These are phyloP conservation scores for Crithidia sp. DNA, from an alignment of 208 protist genomes.

Conservation along the genomic window DNA sequence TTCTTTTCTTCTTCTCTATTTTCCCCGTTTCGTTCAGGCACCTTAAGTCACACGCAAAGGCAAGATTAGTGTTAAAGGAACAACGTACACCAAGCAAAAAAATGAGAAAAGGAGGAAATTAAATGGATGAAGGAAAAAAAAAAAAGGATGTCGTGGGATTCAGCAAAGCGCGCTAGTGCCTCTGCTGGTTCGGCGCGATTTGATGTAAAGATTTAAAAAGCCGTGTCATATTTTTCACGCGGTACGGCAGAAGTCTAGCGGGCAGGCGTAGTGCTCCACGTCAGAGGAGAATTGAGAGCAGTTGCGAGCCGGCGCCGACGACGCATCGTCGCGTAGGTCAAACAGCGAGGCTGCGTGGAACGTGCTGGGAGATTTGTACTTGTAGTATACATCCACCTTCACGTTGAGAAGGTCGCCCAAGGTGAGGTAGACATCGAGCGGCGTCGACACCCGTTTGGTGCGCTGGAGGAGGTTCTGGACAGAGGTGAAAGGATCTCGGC, in stretches of 20 bases:
- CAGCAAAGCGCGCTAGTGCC: too few relatives aligned
- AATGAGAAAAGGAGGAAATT: too few relatives aligned
- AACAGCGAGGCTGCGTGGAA: slow-evolving; percentile 45
- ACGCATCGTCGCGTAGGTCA: slow-evolving; percentile 22
- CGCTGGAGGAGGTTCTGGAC: slow-evolving; percentile 38
- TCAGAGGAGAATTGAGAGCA: slow-evolving; percentile 26
- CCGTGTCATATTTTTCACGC: neutral
- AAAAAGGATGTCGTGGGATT: too few relatives aligned
- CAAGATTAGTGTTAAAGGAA: too few relatives aligned
- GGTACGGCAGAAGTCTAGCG: slow-evolving; percentile 17
- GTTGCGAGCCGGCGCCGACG: neutral
- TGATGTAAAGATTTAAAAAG: neutral
- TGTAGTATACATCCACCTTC: slow-evolving; percentile 9
- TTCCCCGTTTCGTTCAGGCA: too few relatives aligned
- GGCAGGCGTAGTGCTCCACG: slow-evolving; percentile 3
- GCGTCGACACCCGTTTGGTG: slow-evolving; percentile 40
- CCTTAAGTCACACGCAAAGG: too few relatives aligned
- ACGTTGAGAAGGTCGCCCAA: slow-evolving; percentile 59
- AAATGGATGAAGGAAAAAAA: too few relatives aligned
- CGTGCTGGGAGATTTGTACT: neutral
- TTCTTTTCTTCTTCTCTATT: too few relatives aligned
- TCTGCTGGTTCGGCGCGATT: too few relatives aligned
- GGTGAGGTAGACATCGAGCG: slow-evolving; percentile 62
- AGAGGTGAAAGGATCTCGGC: slow-evolving; percentile 17
- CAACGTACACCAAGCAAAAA: too few relatives aligned